Base-by-base conservation (phyloP, 148 eudicot species). In the Nyssa sinensis region DNA sequence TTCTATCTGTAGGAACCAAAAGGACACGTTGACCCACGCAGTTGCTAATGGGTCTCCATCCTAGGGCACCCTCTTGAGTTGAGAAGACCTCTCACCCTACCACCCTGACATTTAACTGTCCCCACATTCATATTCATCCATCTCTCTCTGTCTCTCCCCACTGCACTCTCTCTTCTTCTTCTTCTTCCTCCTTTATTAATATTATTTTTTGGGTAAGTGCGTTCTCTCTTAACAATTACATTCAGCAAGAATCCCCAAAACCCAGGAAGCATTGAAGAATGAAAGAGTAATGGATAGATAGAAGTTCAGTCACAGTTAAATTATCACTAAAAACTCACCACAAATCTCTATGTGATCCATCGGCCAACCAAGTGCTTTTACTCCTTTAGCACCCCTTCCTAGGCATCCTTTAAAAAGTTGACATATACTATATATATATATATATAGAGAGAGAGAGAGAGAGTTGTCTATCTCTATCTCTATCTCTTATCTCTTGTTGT, bases 251-350 rank as follows among this genome's bases (percentile, higher is more conserved):
- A 37, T 33, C 49, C 64, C 29, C 73, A 62, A 49, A 30, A 62
- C 67, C 68, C 69, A 64, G 76, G 60, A 73, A 49, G 76, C 64
- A 74, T 74, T 74, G 70, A 66, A 74, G 77, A 34, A 51, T 33
- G 49, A 17, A 72, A 58, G 1, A 68, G n/a, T n/a, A n/a, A n/a
- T n/a, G n/a, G n/a, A 27, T 44, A 35, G 33, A 17, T 69, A 23
- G 64, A 71, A 61, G 62, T 72, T 41, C 12, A 64, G 68, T 64
- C 68, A 64, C 68, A 64, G 68, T 64, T 33, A 64, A 41, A 67
- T 24, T 21, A n/a, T 13, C 17, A 59, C 12, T 7, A 71, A 21
- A 33, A 67, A 75, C 30, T 35, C 68, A 41, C 74, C 80, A 64
- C 77, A 78, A 66, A 72, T 78, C 69, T 78, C 72, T 65, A 72